Evolutionary conservation across 192 early-diverging fungal species (phyloP), one percentile per base, ranked within the genome.

Genomic region (Gonapodya prolifera): DNA sequence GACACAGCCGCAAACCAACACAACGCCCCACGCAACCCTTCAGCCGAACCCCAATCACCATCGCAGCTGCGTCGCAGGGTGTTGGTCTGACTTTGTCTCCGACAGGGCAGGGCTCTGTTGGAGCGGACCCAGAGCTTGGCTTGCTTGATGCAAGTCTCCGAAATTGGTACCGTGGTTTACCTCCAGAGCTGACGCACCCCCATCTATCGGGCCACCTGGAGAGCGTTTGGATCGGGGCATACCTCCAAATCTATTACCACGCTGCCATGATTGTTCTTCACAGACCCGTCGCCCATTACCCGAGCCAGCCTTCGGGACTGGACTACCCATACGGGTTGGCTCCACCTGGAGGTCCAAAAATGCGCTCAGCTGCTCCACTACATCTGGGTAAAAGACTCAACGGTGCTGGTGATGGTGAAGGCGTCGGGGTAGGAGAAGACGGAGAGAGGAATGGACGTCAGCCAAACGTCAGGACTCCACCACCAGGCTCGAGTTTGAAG

Each of bases 171-270:
- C 71, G 71, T 8, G 18, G 28, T 29, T 29, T 73, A 29, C 71
- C 71, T 8, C 71, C 71, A 8, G 71, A 73, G 31, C 71, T 73
- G 8, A 73, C 71, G 16, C 71, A 73, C 31, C 71, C 71, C 2
- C 71, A 73, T 29, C 31, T 73, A 29, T 73, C 71, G 71, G 71
- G 71, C 18, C 71, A 73, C 31, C 13, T 73, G 71, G 45, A 61
- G 45, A 61, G 45, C 45, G 45, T 61, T 8, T 73, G 71, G 71
- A 73, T 73, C 8, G 71, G 71, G 31, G 71, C 28, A 18, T 73
- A 73, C 71, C 31, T 73, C 8, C 71, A 73, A 8, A 73, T 73
- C 71, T 30, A 18, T 8, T 73, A 73, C 71, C 71, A 73, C 71
- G 71, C 71, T 8, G 71, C 32, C 2, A 18, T 73, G 28, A 32